Base-by-base conservation (phyloP, 2,329 filamentous ascomycete genomes). In the Colletotrichum sp. region DNA sequence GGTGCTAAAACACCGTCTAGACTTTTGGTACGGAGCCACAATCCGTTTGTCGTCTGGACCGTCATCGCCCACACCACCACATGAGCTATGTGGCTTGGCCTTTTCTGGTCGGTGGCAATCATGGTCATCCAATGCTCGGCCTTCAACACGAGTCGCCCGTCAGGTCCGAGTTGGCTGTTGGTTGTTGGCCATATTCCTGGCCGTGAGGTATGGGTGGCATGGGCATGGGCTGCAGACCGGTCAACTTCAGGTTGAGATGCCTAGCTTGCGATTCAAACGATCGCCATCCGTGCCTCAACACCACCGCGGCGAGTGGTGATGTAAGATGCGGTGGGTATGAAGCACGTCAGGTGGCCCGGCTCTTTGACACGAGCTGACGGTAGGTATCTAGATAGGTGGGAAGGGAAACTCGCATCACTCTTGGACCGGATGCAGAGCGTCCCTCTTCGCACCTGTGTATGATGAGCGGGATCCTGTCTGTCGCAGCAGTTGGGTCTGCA, bases 211-310 rank as follows among this genome's bases (percentile, higher is more conserved):
- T 52, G 44, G n/a, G 30, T 62, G 66, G 55, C 55, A 36, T 10
- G 49, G 49, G n/a, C 52, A 44, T 32, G 32, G 52, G 26, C 28
- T 62, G 59, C 30, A 9, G 59, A 34, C 34, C 36, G 68, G 68
- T 63, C 57, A 63, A 68, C 63, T 76, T 76, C 69, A 73, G 73
- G 73, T 73, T 26, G 32, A 68, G 30, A 30, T 64, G 59, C 57
- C 49, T 32, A 28, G 26, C 32, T 6, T 64, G n/a, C 32, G 32
- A 26, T 44, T n/a, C 32, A 68, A 59, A 15, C 30, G 39, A 49
- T 68, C 55, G 30, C 44, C 44, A 62, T 68, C 69, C 70, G 73
- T 76, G 63, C 63, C 30, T 68, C 73, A 32, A 62, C 63, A 63
- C 34, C 68, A 39, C 26, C 55, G 30, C 32, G 15, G 16, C n/a